Evolutionary conservation across 306 rosid species (phyloP).

Genomic region (Quercus alba): DNA sequence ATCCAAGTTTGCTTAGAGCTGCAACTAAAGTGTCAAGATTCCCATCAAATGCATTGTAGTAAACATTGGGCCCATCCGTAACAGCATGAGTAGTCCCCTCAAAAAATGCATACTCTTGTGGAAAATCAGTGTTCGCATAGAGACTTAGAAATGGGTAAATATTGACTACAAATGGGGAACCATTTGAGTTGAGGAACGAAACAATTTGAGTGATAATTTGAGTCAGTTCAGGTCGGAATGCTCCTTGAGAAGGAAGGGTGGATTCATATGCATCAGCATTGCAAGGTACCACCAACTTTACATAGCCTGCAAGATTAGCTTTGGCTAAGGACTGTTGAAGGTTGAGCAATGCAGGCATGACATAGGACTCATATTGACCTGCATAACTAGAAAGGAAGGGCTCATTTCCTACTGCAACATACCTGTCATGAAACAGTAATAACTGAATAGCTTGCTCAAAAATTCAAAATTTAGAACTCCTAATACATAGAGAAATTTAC

Average conservation of each 20-base stretch:
- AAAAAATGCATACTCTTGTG: constrained; percentile 93
- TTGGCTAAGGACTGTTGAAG: constrained; percentile 81
- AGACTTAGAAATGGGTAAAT: constrained; percentile 96
- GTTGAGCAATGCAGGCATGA: constrained; percentile 74
- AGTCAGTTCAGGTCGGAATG: constrained; percentile 74
- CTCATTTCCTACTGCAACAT: constrained; percentile 91
- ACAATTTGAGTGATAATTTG: constrained; percentile 74
- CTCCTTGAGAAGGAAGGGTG: constrained; percentile 87
- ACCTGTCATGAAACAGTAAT: constrained; percentile 47
- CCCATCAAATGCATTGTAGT: constrained; percentile 95
- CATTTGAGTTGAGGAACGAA: constrained; percentile 80
- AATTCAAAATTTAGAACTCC: background rate
- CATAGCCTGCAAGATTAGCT: constrained; percentile 76
- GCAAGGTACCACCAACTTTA: constrained; percentile 93
- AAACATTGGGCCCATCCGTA: constrained; percentile 75
- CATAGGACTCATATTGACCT: constrained; percentile 68
- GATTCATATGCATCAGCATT: constrained; percentile 94
- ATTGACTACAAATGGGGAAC: constrained; percentile 89
- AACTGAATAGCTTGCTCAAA: constrained; percentile 1
- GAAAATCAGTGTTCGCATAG: constrained; percentile 73
- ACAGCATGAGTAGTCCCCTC: constrained; percentile 87
- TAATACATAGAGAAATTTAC: background rate
- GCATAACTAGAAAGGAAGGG: constrained; percentile 84
- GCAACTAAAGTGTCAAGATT: constrained; percentile 84
- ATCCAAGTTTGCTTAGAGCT: constrained; percentile 82